Base-by-base conservation (phyloP, 495 filamentous ascomycete species). In the Friedmanniomyces endolithicus region DNA sequence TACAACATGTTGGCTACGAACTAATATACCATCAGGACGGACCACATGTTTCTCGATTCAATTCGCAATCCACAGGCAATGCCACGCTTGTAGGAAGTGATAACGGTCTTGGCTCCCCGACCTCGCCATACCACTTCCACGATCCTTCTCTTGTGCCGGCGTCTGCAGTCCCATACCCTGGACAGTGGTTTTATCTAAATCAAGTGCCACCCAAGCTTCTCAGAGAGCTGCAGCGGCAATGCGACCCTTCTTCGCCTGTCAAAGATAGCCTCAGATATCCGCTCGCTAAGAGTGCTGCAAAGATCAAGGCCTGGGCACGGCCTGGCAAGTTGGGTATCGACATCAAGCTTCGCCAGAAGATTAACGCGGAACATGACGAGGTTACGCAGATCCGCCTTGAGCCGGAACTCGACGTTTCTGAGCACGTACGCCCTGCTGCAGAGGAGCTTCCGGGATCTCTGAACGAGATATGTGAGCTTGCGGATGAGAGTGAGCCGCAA, bases 281-380 rank as follows among this genome's bases (percentile, higher is more conserved):
- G 17, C 48, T 57, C 8, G 49, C 43, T 3, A 53, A 39, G 31
- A 44, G 34, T 16, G 53, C 53, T 20, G 50, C 41, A 1, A 58
- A 53, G 33, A 20, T 53, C 16, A 58, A 58, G 31, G 56, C 56
- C 8, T 58, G 56, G 56, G 41, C 49, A 14, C 25, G 49, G 9
- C 56, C 23, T 14, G 44, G 19, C 43, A 58, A 58, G 48, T 4
- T 24, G 3, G 56, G 56, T 7, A 29, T 53, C 22, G 50, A 53
- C 46, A 46, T 58, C 43, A 33, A 49, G 29, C 40, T 58, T 1
- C 39, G 56, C 11, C 53, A 33, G 12, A 53, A 40, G 20, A 37
- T 58, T 40, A 40, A 49, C 27, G 43, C 40, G 27, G 33, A 39
- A 11, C 50, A 48, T 12, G 50, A 48, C 20, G 50, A 47, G 19